These are phyloP conservation scores for Naematelia encephala DNA, from an alignment of 768 basidiomycete species.

Conservation along the genomic window DNA sequence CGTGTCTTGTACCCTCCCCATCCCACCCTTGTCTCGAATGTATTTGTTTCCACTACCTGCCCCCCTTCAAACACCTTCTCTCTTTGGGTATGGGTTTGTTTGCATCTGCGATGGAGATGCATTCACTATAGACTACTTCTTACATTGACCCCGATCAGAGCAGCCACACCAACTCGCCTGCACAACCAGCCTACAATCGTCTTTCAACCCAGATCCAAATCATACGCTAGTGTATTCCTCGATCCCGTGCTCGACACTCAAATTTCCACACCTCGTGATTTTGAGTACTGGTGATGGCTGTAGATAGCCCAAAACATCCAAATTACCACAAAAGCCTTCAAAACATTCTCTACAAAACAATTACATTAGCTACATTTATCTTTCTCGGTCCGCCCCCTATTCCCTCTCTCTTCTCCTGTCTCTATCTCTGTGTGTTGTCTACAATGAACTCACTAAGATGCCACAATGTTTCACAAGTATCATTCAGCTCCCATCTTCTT, in stretches of 20 bases:
- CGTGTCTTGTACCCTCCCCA: too few relatives aligned
- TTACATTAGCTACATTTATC: neutral
- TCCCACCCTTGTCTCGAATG: too few relatives aligned
- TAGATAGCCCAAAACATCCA: slow-evolving; percentile 29
- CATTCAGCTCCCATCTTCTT: slow-evolving; percentile 1
- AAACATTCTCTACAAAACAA: slow-evolving; percentile 17
- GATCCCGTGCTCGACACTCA: neutral
- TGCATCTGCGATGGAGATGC: too few relatives aligned
- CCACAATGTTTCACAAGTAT: slow-evolving; percentile 21
- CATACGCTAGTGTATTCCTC: too few relatives aligned
- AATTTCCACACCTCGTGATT: neutral
- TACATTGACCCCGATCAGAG: too few relatives aligned
- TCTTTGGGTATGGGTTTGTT: too few relatives aligned
- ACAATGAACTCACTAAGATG: slow-evolving; percentile 25
- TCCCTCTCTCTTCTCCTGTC: neutral
- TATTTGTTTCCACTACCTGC: too few relatives aligned
- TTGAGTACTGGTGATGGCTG: slow-evolving; percentile 13
- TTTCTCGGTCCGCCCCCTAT: neutral
- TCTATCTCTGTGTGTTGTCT: neutral
- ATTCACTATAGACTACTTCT: too few relatives aligned
- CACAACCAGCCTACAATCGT: too few relatives aligned
- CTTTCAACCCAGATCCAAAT: too few relatives aligned
- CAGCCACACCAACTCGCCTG: too few relatives aligned
- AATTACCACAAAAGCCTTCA: slow-evolving; percentile 23
- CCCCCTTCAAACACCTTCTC: too few relatives aligned